Conservation (phyloP, 1,139 yeast genomes). For the Kodamaea alishanica region DNA sequence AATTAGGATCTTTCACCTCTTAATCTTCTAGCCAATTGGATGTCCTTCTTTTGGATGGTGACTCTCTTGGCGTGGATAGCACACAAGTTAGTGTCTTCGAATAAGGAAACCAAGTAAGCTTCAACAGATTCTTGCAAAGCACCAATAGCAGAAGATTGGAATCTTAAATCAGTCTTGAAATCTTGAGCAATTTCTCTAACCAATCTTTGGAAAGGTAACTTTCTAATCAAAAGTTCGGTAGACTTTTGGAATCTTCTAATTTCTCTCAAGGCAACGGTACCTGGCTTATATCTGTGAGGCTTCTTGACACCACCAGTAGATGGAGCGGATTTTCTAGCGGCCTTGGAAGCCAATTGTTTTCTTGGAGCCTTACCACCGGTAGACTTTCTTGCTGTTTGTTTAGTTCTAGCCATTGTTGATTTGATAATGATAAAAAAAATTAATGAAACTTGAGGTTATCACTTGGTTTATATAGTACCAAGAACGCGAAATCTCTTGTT, state of each 20-base stretch:
- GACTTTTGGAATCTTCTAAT: constrained; percentile 99
- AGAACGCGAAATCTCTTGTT: background rate
- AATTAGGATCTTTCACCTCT: constrained; percentile 88
- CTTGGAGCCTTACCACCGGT: constrained; percentile 99
- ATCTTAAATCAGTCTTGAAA: constrained; percentile 96
- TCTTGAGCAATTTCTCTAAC: constrained; percentile 98
- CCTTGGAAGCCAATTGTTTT: constrained; percentile 98
- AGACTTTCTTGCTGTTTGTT: constrained; percentile 98
- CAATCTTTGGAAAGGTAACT: constrained; percentile 97
- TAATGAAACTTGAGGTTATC: background rate
- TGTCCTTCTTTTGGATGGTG: constrained; percentile 98
- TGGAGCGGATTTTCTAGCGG: constrained; percentile 98
- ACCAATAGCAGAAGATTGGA: constrained; percentile 98
- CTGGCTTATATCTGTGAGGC: constrained; percentile 99
- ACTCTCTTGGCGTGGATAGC: constrained; percentile 99
- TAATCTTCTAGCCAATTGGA: constrained; percentile 97
- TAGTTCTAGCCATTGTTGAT: constrained; percentile 90
- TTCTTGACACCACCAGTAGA: constrained; percentile 99
- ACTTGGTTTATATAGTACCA: constrained; percentile 1
- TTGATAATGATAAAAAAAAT: constrained; percentile 5
- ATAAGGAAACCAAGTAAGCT: constrained; percentile 77
- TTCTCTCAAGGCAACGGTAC: constrained; percentile 99
- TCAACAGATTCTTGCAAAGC: constrained; percentile 98
- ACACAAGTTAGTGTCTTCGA: constrained; percentile 97
- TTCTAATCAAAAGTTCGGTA: constrained; percentile 94